Conservation (phyloP, 1,284 basidiomycete species). For the Pterulicium gracile region DNA sequence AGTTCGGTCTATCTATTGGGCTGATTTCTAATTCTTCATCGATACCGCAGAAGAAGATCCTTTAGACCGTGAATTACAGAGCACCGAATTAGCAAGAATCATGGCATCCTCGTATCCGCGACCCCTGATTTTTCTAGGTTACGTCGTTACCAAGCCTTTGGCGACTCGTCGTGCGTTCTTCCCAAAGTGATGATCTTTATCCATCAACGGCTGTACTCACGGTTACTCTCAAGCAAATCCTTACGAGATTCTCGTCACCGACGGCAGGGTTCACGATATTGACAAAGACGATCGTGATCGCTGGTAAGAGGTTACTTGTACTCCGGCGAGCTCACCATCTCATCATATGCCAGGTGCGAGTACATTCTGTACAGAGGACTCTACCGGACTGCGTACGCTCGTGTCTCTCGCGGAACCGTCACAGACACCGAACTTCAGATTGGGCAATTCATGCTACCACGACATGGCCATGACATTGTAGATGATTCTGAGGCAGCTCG, state of each 20-base stretch:
- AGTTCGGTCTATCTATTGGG: background rate
- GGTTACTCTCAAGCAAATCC: conserved; percentile 59
- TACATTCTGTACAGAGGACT: conserved; percentile 80
- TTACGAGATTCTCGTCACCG: conserved; percentile 73
- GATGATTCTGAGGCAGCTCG: conserved; percentile 54
- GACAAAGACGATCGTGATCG: conserved; percentile 61
- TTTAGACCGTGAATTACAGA: conserved; percentile 83
- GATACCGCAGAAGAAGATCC: conserved; percentile 83
- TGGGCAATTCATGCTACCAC: conserved; percentile 71
- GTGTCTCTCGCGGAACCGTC: conserved; percentile 59
- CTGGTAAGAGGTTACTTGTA: too few species aligned
- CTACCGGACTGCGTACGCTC: conserved; percentile 70
- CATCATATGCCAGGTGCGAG: conserved; percentile 82
- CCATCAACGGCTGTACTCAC: conserved; percentile 8
- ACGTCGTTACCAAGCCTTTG: conserved; percentile 74
- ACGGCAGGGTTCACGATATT: conserved; percentile 67
- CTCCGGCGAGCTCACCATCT: too few species aligned
- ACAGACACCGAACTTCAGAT: conserved; percentile 75
- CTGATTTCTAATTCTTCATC: conserved; percentile 6
- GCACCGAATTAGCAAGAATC: conserved; percentile 71
- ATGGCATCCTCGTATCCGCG: conserved; percentile 65
- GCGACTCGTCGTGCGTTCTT: conserved; percentile 50
- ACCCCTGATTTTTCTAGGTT: conserved; percentile 83
- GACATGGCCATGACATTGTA: conserved; percentile 36
- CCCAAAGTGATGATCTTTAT: conserved; percentile 4